Base-by-base conservation (phyloP, 495 filamentous ascomycete species). In the Choiromyces venosus region DNA sequence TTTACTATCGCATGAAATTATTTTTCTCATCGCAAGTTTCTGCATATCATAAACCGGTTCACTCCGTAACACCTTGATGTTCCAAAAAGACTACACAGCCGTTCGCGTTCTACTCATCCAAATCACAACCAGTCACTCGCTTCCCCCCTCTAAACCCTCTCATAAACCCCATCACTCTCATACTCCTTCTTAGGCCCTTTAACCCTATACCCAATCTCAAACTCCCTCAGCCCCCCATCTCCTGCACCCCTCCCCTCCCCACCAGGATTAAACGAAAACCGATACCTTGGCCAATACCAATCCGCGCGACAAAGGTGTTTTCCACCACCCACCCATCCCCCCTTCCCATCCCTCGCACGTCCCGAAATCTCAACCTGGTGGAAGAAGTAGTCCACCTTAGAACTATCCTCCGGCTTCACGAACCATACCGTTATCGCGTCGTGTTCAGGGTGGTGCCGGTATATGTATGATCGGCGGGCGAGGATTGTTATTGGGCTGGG, bases 171-270 rank as follows among this genome's bases (percentile, higher is more conserved):
- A 69, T 86, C 81, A 56, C 88, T 87, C 0, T 80, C 85, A 81
- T 92, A 92, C 78, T 91, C 87, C 81, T 92, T 92, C 74, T 87
- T 86, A 40, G 90, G 90, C 0, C 90, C 90, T 66, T 84, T 87
- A 61, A 91, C 90, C 35, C 79, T 84, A 78, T 92, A 91, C 74
- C 83, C 84, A 40, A 89, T 79, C 73, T 81, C 84, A 85, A 89
- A 91, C 67, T 82, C 81, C 56, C 69, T 72, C 73, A 92, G 73
- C 64, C 83, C 85, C 10, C 87, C 83, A 0, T 85, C 86, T 19
- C 14, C 76, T 4, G 29, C 71, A 37, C 36, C 14, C 21, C 5
- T n/a, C 35, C 42, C 25, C 10, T 25, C n/a, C n/a, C 46, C 46
- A 18, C 42, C 19, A 16, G 12, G 66, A 67, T 83, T 72, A 77